phyloP scores from a whole-genome alignment of 768 basidiomycete species.

The Lenzites betulinus region DNA sequence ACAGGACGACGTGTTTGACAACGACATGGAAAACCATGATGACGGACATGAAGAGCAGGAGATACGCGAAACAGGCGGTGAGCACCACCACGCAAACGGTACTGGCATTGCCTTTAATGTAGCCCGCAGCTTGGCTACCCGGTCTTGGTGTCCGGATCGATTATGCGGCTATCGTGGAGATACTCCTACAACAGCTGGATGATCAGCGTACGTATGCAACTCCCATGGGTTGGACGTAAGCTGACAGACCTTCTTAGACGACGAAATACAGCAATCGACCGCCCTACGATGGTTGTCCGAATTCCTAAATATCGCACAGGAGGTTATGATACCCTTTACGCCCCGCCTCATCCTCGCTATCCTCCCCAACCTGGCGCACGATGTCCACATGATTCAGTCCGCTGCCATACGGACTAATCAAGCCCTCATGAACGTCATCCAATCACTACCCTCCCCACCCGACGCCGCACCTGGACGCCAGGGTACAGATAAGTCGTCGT shows the following conservation, averaged over 20 bases:
- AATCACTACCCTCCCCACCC: conserved; percentile 74
- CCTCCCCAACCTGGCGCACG: conserved; percentile 92
- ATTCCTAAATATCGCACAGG: conserved; percentile 83
- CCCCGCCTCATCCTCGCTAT: conserved; percentile 92
- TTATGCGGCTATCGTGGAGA: conserved; percentile 90
- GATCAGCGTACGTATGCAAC: conserved; percentile 64
- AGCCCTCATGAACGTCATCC: conserved; percentile 81
- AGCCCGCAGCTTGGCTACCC: conserved; percentile 73
- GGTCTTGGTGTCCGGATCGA: conserved; percentile 94
- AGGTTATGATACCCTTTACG: conserved; percentile 93
- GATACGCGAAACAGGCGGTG: conserved; percentile 67
- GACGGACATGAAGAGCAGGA: conserved; percentile 51
- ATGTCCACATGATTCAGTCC: conserved; percentile 83
- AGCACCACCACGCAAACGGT: conserved; percentile 13
- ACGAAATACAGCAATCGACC: conserved; percentile 92
- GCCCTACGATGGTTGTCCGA: conserved; percentile 93
- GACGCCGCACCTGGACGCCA: conserved; percentile 43
- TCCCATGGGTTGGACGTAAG: background rate
- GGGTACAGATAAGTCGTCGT: conserved; percentile 31
- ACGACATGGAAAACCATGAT: conserved; percentile 24
- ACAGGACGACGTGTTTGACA: conserved; percentile 39
- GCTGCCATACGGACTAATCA: conserved; percentile 88
- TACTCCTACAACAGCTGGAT: conserved; percentile 84
- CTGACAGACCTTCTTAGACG: conserved; percentile 53
- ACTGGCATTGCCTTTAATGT: background rate